Base-by-base conservation (phyloP, 2,329 filamentous ascomycete species). In the Botrytis squamosa region DNA sequence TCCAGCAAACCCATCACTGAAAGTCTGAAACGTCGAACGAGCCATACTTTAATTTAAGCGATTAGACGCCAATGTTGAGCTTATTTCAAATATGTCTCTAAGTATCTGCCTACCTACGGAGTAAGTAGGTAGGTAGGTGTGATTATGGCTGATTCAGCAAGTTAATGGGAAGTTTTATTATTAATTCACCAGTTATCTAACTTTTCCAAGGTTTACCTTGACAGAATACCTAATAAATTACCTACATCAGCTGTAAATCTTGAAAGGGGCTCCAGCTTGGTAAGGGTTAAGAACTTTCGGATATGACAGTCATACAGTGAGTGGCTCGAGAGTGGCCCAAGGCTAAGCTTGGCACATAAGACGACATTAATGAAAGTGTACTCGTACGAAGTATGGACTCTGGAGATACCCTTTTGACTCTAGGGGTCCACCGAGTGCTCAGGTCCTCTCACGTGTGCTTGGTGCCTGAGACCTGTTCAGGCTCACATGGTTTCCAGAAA, bases 11-110 rank as follows among this genome's bases (percentile, higher is more conserved):
- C 29, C 57, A 36, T 59, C 18, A 36, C 29, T 36, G 33, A 22
- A 25, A 36, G 20, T 36, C 33, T 62, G 57, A 60, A 60, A 36
- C 20, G 20, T 60, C 29, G 8, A 38, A 62, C 20, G 33, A 62
- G 33, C 59, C 33, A 36, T 67, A 38, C 64, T n/a, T 38, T 40
- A n/a, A 67, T 38, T 67, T 55, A 67, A 67, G 65, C 65, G 44
- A 67, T 20, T 67, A 67, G 33, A 67, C 65, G 65, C 65, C 46
- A 40, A 38, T 67, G 46, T 29, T 67, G 33, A 67, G 65, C 65
- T 38, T 36, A 52, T 20, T 40, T 20, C 16, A 8, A 29, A 18
- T 10, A 18, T 25, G 5, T 5, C 33, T 3, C 3, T 33, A 33
- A 2, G 33, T 33, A 33, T 33, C 33, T 33, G 4, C 3, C 33